Evolutionary conservation across 2,329 filamentous ascomycete genomes (phyloP).

Genomic region (Hymenoscyphus infarciens): DNA sequence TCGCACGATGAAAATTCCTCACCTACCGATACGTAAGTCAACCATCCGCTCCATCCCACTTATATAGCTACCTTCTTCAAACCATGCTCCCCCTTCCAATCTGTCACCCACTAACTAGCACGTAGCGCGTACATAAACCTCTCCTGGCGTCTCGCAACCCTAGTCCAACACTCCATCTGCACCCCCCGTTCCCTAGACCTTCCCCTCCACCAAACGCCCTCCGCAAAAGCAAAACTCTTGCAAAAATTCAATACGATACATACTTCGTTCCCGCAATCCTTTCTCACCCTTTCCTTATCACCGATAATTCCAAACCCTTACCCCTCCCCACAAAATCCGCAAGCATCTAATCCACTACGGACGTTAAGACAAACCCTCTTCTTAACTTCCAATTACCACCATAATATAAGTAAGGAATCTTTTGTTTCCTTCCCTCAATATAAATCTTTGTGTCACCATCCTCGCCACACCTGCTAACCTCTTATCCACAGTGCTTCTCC

Average conservation of each 20-base stretch:
- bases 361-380: constrained; percentile 73
- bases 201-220: constrained; percentile 64
- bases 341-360: constrained; percentile 49
- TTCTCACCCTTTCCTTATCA: constrained; percentile 39
- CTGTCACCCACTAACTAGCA: too few relatives aligned
- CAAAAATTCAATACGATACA: constrained; percentile 68
- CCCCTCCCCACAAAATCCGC: constrained; percentile 51
- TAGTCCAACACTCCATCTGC: constrained; percentile 74
- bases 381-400: constrained; percentile 77
- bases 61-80: too few relatives aligned
- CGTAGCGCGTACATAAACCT: constrained; percentile 54
- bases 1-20: constrained; percentile 60
- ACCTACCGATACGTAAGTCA: constrained; percentile 53
- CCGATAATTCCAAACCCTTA: background rate
- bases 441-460: too few relatives aligned
- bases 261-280: constrained; percentile 69
- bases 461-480: too few relatives aligned
- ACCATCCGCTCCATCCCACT: too few relatives aligned
- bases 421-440: too few relatives aligned
- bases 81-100: too few relatives aligned
- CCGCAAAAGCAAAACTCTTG: constrained; percentile 67
- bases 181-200: constrained; percentile 70
- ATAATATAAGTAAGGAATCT: constrained; percentile 55
- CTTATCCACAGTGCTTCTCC: constrained; percentile 54
- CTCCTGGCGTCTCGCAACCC: constrained; percentile 74